Evolutionary conservation across 192 early-diverging fungal genomes (phyloP), one percentile per base, ranked within the genome.

Genomic region (Lobosporangium transversale): DNA sequence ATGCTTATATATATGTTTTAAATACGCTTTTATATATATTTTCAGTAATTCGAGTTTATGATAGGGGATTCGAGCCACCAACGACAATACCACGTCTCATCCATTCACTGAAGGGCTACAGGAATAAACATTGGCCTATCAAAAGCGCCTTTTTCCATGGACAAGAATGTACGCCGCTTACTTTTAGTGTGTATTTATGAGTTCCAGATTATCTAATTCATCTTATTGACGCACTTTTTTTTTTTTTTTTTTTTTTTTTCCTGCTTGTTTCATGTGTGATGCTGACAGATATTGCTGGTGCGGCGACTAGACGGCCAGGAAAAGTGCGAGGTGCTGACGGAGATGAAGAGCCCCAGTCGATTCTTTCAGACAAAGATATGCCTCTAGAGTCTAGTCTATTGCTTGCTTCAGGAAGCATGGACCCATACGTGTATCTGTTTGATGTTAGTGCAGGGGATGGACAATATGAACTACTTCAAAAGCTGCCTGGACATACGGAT

Each of bases 111-210:
- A 96, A 95, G 49, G 96, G 96, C 1, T 90, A 93, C 75, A 93
- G 94, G 64, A 96, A 94, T 78, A 93, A 93, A 62, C 95, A 97
- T 80, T 98, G 94, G 94, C 95, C 96, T 3, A 96, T 98, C 64
- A 95, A 93, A 71, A 91, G 89, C 42, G 91, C 94, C 0, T 97
- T 96, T 57, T 89, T 91, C 56, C 81, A 85, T 12, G 83, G 84
- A 40, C 84, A 78, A 81, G 93, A 91, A 36, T 87, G 90, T 93
- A 84, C 75, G 83, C 48, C 18, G 23, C n/a, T 40, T 17, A 14
- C n/a, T n/a, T n/a, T n/a, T n/a, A n/a, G n/a, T n/a, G n/a, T n/a
- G n/a, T n/a, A n/a, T n/a, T n/a, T 17, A 17, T 18, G n/a, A 50
- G 20, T 44, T 14, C 15, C n/a, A 26, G 30, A 27, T n/a, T 10